A percentile compares a stretch with the other conserved stretches of the same genome.
Conservation (phyloP, 371 early-diverging fungal genomes). For the Mortierella sp. region DNA sequence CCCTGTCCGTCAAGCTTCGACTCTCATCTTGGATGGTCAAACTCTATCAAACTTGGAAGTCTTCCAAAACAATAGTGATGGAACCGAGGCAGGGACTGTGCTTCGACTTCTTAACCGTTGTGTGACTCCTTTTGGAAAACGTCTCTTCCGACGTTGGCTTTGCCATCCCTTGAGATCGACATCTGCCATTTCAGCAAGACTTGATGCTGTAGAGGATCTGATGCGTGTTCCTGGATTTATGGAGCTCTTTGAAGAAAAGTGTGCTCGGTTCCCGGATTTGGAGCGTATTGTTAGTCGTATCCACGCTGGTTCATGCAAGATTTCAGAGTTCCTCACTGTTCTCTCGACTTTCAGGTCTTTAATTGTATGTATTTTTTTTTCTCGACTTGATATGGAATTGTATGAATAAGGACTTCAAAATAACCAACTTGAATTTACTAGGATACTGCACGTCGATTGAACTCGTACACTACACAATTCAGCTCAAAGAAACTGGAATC, state of each 20-base stretch:
- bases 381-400: not conserved
- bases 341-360: conserved; percentile 73
- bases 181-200: conserved; percentile 85
- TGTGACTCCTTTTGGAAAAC: conserved; percentile 91
- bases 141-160: conserved; percentile 89
- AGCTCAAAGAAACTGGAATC: conserved; percentile 57
- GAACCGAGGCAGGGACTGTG: conserved; percentile 85
- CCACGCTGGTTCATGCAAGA: conserved; percentile 85
- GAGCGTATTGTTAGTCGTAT: conserved; percentile 94
- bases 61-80: conserved; percentile 88
- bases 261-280: conserved; percentile 84
- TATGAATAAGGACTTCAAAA: too few species aligned
- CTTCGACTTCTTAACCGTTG: conserved; percentile 90
- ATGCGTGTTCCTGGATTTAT: conserved; percentile 65
- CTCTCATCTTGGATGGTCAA: conserved; percentile 94
- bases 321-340: conserved; percentile 80
- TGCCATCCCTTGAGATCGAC: conserved; percentile 91
- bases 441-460: conserved; percentile 56
- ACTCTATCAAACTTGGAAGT: conserved; percentile 95
- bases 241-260: conserved; percentile 57
- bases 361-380: conserved; percentile 57
- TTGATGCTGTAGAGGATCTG: conserved; percentile 91
- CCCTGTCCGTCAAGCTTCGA: conserved; percentile 74
- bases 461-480: conserved; percentile 54
- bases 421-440: conserved; percentile 6